Conservation (phyloP, 1,284 basidiomycete genomes). For the Phaffia rhodozyma region DNA sequence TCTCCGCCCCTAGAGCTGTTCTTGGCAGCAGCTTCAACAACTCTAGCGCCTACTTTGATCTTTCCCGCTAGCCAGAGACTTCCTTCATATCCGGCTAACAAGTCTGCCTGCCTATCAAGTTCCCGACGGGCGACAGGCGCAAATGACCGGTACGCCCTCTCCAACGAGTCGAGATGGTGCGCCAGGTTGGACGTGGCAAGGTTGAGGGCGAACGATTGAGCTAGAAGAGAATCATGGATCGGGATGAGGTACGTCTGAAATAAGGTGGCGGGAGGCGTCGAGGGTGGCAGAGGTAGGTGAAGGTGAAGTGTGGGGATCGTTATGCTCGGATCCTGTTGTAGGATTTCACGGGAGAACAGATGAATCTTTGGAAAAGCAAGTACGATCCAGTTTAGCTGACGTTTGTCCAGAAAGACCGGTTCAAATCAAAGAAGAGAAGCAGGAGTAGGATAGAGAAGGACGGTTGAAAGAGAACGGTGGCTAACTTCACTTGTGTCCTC, state of each 20-base stretch:
- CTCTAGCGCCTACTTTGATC: neutral
- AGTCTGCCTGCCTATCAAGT: neutral
- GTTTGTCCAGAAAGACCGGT: neutral
- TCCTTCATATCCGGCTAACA: conserved; percentile 8
- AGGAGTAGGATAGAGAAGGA: neutral
- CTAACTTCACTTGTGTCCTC: conserved; percentile 8
- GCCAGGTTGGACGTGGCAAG: conserved; percentile 11
- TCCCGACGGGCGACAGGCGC: conserved; percentile 4
- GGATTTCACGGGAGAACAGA: conserved; percentile 3
- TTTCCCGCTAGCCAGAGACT: conserved; percentile 8
- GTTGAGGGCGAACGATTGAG: conserved; percentile 1
- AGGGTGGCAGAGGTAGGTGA: conserved; percentile 1
- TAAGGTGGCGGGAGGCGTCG: neutral
- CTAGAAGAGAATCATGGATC: conserved; percentile 1
- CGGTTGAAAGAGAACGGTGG: neutral
- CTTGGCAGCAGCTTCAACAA: neutral
- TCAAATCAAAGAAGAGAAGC: too few relatives aligned
- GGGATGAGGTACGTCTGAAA: neutral
- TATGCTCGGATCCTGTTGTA: neutral
- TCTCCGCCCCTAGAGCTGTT: neutral
- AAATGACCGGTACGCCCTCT: neutral
- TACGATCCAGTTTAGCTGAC: neutral
- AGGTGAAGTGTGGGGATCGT: conserved; percentile 6
- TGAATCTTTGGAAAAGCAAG: neutral
- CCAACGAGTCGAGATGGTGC: conserved; percentile 9